Conservation (phyloP, 768 basidiomycete species). For the Podaxis sp. region DNA sequence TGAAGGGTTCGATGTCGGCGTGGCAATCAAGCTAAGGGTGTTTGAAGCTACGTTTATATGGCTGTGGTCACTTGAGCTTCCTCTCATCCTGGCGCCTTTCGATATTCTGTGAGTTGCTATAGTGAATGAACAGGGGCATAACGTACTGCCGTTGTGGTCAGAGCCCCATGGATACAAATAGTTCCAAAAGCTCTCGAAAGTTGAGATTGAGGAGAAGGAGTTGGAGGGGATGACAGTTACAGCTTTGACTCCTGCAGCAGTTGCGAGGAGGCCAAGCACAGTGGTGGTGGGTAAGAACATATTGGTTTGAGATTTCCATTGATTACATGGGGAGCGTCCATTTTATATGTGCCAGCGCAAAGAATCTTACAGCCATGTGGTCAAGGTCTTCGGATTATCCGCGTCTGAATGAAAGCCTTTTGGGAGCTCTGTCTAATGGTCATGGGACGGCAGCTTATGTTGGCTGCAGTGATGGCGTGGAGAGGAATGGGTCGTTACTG, state of each 20-base stretch:
- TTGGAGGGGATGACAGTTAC: slow-evolving; percentile 39
- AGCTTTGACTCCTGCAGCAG: slow-evolving; percentile 17
- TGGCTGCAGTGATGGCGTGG: no score
- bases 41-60: slow-evolving; percentile 35
- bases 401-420: not conserved
- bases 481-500: no score
- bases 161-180: slow-evolving; percentile 48
- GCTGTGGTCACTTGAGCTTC: slow-evolving; percentile 37
- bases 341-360: not conserved
- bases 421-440: not conserved
- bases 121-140: not conserved
- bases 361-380: not conserved
- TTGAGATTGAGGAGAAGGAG: slow-evolving; percentile 37
- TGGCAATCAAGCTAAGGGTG: slow-evolving; percentile 40
- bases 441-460: not conserved
- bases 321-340: not conserved
- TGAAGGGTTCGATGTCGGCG: slow-evolving; percentile 34
- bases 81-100: slow-evolving; percentile 41
- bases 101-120: not conserved
- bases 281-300: slow-evolving; percentile 4
- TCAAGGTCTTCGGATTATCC: slow-evolving; percentile 11
- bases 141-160: slow-evolving; percentile 44
- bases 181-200: slow-evolving; percentile 38
- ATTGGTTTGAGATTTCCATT: not conserved
- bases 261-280: slow-evolving; percentile 15